phyloP scores from a whole-genome alignment of 495 filamentous ascomycete genomes.

The Baudoinia panamericana region DNA sequence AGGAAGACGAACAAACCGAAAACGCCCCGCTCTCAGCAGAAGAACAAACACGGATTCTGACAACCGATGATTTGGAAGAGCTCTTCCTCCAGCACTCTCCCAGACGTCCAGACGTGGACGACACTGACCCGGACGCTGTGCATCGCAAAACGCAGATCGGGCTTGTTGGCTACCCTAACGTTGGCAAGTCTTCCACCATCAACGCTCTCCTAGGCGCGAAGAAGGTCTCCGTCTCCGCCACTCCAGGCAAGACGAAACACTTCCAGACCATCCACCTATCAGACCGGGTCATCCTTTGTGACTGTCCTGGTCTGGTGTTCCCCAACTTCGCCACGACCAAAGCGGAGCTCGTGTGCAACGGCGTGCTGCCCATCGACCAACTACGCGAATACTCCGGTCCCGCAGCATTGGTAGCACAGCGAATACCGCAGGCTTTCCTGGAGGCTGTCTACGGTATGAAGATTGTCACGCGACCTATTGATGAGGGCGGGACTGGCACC shows the following conservation, averaged over 20 bases:
- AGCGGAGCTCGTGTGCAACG: slow-evolving; percentile 90
- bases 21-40: slow-evolving; percentile 18
- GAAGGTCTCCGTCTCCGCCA: slow-evolving; percentile 96
- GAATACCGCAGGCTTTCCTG: slow-evolving; percentile 81
- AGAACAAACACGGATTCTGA: slow-evolving; percentile 64
- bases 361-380: slow-evolving; percentile 94
- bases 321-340: slow-evolving; percentile 96
- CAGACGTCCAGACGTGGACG: too few relatives aligned
- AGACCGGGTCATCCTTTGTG: slow-evolving; percentile 79
- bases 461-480: slow-evolving; percentile 64
- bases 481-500: slow-evolving; percentile 86
- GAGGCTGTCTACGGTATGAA: slow-evolving; percentile 89
- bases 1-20: slow-evolving; percentile 23
- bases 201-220: slow-evolving; percentile 95
- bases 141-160: slow-evolving; percentile 72
- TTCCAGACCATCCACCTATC: slow-evolving; percentile 97
- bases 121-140: slow-evolving; percentile 24
- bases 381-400: slow-evolving; percentile 89
- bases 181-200: slow-evolving; percentile 97
- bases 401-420: slow-evolving; percentile 67
- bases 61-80: slow-evolving; percentile 79
- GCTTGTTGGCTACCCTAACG: slow-evolving; percentile 96
- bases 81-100: slow-evolving; percentile 54
- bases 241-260: slow-evolving; percentile 97
- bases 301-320: slow-evolving; percentile 98